Base-by-base conservation (phyloP, 2,329 filamentous ascomycete genomes). In the Paracoccidioides lutzii region DNA sequence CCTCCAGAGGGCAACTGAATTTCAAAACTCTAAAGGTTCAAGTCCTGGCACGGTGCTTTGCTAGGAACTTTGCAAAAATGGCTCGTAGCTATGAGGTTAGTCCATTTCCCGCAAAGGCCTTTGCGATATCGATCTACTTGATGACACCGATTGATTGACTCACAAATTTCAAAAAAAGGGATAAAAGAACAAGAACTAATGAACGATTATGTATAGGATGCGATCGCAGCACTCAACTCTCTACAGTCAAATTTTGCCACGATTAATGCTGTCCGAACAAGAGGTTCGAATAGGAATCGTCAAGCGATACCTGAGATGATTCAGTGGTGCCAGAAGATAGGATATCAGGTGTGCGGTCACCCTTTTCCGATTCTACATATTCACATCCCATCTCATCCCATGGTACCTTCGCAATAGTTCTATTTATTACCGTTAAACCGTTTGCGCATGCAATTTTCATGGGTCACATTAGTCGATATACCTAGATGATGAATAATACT, bases 221-320 rank as follows among this genome's bases (percentile, higher is more conserved):
- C 90, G 41, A 82, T 95, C 42, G 70, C 78, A 54, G 83, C 84
- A 56, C 81, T 95, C 62, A 85, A 88, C 62, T 81, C 81, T 51
- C 78, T 95, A 54, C 86, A 91, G 65, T 85, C 86, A 55, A 95
- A 95, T 69, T 85, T 83, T 63, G 79, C 84, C 42, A 76, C 87
- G 57, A 80, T 96, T 15, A 83, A 95, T 67, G 83, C 85, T 52
- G 83, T 93, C 53, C 80, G 83, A 55, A 87, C 87, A 67, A 85
- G 85, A 15, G 87, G 88, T 22, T 75, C 83, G 59, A 80, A 78
- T 33, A 82, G 87, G 73, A 94, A 95, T 66, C 77, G 83, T 50
- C 77, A 76, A 55, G 87, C 90, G 5, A 83, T 94, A 52, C 87
- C 88, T 0, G 88, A 95, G 68, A 91, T 93, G 80, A 74, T 84